Conservation (phyloP, 1,284 basidiomycete genomes). For the Ganoderma leucocontextum region DNA sequence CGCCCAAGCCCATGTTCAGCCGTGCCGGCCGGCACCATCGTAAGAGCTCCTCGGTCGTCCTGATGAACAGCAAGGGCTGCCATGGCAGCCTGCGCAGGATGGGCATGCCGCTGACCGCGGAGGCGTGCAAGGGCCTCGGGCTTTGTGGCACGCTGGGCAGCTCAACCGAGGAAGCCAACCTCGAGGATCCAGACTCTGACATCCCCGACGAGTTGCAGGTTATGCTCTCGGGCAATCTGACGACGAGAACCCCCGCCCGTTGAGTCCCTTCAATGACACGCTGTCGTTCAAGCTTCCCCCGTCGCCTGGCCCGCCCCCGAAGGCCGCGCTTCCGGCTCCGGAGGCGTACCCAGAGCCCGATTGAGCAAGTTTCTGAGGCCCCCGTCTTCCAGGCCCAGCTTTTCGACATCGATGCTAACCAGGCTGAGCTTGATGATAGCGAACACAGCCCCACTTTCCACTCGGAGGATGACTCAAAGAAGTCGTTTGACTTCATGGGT, state of each 20-base stretch:
- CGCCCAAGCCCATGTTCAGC: conserved; percentile 57
- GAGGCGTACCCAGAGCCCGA: conserved; percentile 5
- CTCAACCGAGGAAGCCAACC: conserved; percentile 54
- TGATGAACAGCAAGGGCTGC: conserved; percentile 41
- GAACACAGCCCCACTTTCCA: too few species aligned
- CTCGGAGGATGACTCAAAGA: too few species aligned
- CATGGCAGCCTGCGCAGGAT: conserved; percentile 31
- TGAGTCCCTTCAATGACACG: too few species aligned
- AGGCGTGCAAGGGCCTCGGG: conserved; percentile 61
- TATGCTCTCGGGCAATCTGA: too few species aligned
- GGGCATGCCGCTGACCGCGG: conserved; percentile 54
- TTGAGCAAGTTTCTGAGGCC: conserved; percentile 26
- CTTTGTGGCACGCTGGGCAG: conserved; percentile 72
- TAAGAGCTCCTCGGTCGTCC: conserved; percentile 48
- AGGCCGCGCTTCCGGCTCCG: conserved; percentile 49
- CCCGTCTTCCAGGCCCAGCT: conserved; percentile 57
- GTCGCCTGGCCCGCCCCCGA: conserved; percentile 53
- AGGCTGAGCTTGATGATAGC: too few species aligned
- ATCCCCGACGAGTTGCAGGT: too few species aligned
- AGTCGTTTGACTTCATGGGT: too few species aligned
- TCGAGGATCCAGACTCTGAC: conserved; percentile 73
- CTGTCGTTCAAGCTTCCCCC: too few species aligned
- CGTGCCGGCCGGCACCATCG: conserved; percentile 42
- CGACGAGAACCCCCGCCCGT: too few species aligned
- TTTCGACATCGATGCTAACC: conserved; percentile 52